phyloP scores from a whole-genome alignment of 2,329 filamentous ascomycete genomes.

The Ophiostoma sp. region DNA sequence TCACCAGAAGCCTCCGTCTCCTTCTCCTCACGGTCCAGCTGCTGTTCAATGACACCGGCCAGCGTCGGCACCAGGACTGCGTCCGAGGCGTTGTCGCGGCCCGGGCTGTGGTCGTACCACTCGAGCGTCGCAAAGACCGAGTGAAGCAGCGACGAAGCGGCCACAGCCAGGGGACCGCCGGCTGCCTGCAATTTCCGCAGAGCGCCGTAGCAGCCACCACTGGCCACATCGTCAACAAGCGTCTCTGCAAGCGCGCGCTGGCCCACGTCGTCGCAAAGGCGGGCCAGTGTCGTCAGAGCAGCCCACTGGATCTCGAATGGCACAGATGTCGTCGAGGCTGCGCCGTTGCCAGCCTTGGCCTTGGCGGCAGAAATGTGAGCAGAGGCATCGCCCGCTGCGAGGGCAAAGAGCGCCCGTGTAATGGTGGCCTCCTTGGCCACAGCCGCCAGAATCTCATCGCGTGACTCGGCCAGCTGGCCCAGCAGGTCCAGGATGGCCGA shows the following conservation, averaged over 20 bases:
- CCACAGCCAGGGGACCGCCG: slow-evolving; percentile 51
- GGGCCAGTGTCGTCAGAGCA: slow-evolving; percentile 56
- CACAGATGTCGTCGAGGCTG: slow-evolving; percentile 38
- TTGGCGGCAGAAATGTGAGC: not conserved
- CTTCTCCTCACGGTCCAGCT: slow-evolving; percentile 17
- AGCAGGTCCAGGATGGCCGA: slow-evolving; percentile 56
- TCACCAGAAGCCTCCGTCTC: not conserved
- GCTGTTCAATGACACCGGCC: slow-evolving; percentile 41
- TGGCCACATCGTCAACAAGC: slow-evolving; percentile 51
- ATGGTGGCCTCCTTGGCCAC: slow-evolving; percentile 53
- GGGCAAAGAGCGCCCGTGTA: slow-evolving; percentile 55
- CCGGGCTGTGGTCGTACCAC: slow-evolving; percentile 54
- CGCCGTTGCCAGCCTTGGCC: slow-evolving; percentile 33
- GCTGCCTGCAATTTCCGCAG: slow-evolving; percentile 51
- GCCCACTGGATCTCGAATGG: slow-evolving; percentile 49
- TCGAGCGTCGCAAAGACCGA: slow-evolving; percentile 58
- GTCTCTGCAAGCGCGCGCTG: slow-evolving; percentile 47
- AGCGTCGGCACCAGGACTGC: slow-evolving; percentile 52
- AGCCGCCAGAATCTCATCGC: slow-evolving; percentile 60
- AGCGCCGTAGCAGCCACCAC: slow-evolving; percentile 48
- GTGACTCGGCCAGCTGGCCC: slow-evolving; percentile 56
- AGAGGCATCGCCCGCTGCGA: slow-evolving; percentile 43
- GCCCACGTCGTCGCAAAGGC: slow-evolving; percentile 61
- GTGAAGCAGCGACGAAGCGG: slow-evolving; percentile 63
- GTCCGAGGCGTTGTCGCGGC: slow-evolving; percentile 51